Evolutionary conservation across 2,329 filamentous ascomycete species (phyloP).

Genomic region (Achaetomium macrosporum): DNA sequence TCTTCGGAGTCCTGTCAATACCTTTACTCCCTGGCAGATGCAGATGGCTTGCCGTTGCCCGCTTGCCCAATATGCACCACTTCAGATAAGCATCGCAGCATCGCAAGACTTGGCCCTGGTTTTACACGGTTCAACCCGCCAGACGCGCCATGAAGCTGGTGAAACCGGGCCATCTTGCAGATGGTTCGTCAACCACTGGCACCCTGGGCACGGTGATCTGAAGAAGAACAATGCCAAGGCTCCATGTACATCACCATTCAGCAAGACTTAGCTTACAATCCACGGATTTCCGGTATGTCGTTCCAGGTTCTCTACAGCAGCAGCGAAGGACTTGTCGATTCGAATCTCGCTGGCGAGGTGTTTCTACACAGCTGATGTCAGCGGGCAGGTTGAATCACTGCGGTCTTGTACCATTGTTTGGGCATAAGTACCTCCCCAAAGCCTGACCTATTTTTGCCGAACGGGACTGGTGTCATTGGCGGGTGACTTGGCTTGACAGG

Average conservation of each 20-base stretch:
- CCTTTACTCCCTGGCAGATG: neutral
- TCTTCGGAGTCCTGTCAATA: neutral
- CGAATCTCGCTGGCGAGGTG: neutral
- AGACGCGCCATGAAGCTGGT: constrained; percentile 10
- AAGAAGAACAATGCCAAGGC: too few relatives aligned
- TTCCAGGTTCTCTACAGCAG: neutral
- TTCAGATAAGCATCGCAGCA: constrained; percentile 7
- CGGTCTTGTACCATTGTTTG: constrained; percentile 17
- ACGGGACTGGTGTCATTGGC: constrained; percentile 6
- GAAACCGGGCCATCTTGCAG: neutral
- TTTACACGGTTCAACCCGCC: constrained; percentile 9
- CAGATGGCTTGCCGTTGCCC: neutral
- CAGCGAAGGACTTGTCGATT: neutral
- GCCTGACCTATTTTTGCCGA: constrained; percentile 22
- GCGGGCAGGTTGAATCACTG: too few relatives aligned
- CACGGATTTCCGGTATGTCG: neutral
- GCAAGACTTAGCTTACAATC: neutral
- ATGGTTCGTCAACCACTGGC: neutral
- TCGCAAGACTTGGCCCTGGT: neutral
- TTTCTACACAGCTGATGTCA: too few relatives aligned
- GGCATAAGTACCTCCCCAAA: constrained; percentile 20
- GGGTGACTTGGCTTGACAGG: constrained; percentile 16
- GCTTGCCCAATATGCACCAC: constrained; percentile 8
- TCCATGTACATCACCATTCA: neutral
- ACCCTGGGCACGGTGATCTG: neutral